Evolutionary conservation across 2,329 filamentous ascomycete genomes (phyloP).

Genomic region (Cryphonectria carpinicola): DNA sequence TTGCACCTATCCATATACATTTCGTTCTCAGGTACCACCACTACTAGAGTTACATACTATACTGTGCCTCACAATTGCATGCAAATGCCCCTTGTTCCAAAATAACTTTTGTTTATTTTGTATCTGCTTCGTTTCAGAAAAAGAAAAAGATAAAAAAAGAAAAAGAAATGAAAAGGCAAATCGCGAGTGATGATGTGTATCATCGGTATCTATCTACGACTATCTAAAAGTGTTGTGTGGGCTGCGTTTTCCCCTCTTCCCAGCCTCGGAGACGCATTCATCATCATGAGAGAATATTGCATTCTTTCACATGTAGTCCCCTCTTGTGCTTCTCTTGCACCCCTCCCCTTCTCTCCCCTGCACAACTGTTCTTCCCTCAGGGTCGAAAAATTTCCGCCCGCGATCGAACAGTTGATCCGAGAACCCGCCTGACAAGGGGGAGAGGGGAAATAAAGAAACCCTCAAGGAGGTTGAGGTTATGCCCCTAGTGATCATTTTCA

Average conservation of each 20-base stretch:
- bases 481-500: not conserved
- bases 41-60: too few species aligned
- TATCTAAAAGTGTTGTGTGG: conserved; percentile 24
- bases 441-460: too few species aligned
- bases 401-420: not conserved
- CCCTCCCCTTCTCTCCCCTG: not conserved
- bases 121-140: not conserved
- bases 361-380: not conserved
- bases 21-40: too few species aligned
- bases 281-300: not conserved
- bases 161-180: not conserved
- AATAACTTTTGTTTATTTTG: not conserved
- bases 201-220: conserved; percentile 30
- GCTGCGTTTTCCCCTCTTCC: not conserved
- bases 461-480: not conserved
- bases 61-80: not conserved
- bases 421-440: not conserved
- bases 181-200: conserved; percentile 28
- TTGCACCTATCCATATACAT: too few species aligned
- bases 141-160: not conserved
- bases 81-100: not conserved
- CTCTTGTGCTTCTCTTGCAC: not conserved
- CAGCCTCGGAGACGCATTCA: conserved; percentile 6
- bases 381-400: not conserved
- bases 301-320: conserved; percentile 5